Evolutionary conservation across 495 filamentous ascomycete genomes (phyloP).

Genomic region (Lichenothelia convexa): DNA sequence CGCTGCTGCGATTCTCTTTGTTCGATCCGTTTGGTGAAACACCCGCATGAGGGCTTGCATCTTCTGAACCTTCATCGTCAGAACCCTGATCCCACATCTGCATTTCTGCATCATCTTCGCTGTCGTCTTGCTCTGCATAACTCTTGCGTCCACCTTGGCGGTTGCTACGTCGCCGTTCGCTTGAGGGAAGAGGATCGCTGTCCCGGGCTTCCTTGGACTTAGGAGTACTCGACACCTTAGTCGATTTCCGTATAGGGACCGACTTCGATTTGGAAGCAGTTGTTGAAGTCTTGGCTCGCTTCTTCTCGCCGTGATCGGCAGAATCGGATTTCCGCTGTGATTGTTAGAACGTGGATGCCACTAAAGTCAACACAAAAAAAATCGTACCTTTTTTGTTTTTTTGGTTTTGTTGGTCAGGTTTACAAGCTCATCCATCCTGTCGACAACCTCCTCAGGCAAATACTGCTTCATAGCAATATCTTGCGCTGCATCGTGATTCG

Average conservation of each 20-base stretch:
- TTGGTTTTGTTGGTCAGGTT: conserved; percentile 15
- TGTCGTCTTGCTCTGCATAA: conserved; percentile 38
- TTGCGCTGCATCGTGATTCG: conserved; percentile 60
- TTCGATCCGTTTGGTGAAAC: neutral
- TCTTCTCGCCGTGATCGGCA: conserved; percentile 24
- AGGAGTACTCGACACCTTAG: conserved; percentile 17
- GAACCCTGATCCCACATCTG: conserved; percentile 21
- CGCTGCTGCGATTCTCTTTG: neutral
- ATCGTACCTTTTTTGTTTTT: conserved; percentile 11
- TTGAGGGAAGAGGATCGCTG: conserved; percentile 16
- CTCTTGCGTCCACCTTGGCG: conserved; percentile 22
- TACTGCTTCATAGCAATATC: conserved; percentile 69
- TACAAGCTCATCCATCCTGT: conserved; percentile 51
- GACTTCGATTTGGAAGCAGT: conserved; percentile 19
- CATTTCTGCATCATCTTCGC: conserved; percentile 41
- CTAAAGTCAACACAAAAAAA: neutral
- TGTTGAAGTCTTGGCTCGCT: conserved; percentile 7
- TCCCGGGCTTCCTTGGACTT: conserved; percentile 21
- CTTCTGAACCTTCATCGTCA: conserved; percentile 6
- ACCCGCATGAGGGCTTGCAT: conserved; percentile 7
- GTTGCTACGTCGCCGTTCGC: conserved; percentile 25
- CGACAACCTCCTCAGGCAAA: conserved; percentile 66
- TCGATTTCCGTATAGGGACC: conserved; percentile 28
- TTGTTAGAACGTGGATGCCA: neutral
- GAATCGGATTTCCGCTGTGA: conserved; percentile 11